Conservation (phyloP, 768 basidiomycete genomes). For the Wakefieldia striispora region DNA sequence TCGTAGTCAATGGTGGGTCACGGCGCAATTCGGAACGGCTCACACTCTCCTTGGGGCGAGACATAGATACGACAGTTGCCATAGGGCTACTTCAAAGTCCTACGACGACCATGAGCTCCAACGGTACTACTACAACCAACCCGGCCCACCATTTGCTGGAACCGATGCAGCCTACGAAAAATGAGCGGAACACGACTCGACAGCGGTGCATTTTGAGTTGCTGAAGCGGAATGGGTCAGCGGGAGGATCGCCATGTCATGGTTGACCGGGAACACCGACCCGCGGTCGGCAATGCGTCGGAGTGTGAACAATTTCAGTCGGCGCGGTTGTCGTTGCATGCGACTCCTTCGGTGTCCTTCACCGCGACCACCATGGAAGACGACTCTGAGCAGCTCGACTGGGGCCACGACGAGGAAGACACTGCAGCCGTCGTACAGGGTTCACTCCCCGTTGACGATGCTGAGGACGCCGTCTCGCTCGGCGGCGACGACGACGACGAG, state of each 20-base stretch:
- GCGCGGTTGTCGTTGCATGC: conserved; percentile 1
- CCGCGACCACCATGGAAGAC: conserved; percentile 50
- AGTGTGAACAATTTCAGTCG: conserved; percentile 14
- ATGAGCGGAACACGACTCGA: conserved; percentile 72
- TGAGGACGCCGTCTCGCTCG: conserved; percentile 69
- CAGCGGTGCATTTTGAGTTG: conserved; percentile 14
- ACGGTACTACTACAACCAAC: background rate
- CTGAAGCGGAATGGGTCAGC: conserved; percentile 19
- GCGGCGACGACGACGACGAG: conserved; percentile 69
- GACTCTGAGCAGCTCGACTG: conserved; percentile 73
- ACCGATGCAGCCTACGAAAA: conserved; percentile 74
- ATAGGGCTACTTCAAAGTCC: conserved; percentile 97
- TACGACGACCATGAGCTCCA: conserved; percentile 30
- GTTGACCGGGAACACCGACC: conserved; percentile 18
- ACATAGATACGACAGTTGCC: conserved; percentile 94
- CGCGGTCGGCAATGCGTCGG: conserved; percentile 21
- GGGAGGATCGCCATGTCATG: conserved; percentile 34
- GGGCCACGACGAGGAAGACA: conserved; percentile 52
- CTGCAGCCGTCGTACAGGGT: conserved; percentile 36
- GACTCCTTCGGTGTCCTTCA: conserved; percentile 15
- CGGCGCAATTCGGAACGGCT: conserved; percentile 20
- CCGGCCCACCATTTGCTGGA: conserved; percentile 78
- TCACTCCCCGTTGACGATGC: conserved; percentile 38
- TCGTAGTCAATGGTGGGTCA: conserved; percentile 11
- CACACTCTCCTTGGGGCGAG: conserved; percentile 91